Evolutionary conservation across 176 grass and related monocot genomes (phyloP).

Genomic region (Saccharum officinarum): DNA sequence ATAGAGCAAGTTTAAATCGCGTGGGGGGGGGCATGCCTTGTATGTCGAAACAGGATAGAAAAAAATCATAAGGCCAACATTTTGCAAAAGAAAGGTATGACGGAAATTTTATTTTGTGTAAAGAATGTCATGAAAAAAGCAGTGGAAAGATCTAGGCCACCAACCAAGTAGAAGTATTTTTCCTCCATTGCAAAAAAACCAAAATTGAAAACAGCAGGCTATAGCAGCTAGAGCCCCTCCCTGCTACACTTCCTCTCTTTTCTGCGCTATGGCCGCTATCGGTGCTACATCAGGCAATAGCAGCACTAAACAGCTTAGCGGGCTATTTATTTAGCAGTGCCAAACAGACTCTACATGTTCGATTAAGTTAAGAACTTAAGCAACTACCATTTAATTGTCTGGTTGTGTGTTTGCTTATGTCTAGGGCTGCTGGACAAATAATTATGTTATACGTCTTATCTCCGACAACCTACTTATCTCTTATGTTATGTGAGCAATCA

Average conservation of each 20-base stretch:
- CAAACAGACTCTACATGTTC: not conserved
- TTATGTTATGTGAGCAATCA: not conserved
- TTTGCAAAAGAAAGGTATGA: not conserved
- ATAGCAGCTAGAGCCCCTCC: not conserved
- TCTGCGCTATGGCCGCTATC: not conserved
- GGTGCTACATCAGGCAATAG: not conserved
- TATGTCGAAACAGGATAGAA: not conserved
- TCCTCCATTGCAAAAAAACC: slow-evolving; percentile 1
- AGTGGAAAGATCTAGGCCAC: not conserved
- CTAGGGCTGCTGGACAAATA: not conserved
- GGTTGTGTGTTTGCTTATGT: not conserved
- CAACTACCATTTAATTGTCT: not conserved
- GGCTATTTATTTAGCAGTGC: not conserved
- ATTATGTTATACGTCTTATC: not conserved
- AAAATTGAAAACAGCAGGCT: not conserved
- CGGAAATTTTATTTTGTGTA: not conserved
- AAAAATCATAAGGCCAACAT: not conserved
- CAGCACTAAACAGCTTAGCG: not conserved
- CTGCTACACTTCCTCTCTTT: not conserved
- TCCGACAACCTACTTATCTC: not conserved
- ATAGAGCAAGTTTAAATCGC: not conserved
- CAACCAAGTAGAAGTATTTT: not conserved
- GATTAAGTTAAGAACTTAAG: not conserved
- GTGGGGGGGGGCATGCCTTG: not conserved
- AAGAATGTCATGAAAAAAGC: not conserved